Percentiles rank a stretch among this genome's conserved stretches.
Conservation (phyloP, 2,329 filamentous ascomycete species). For the Cladobotryum mycophilum region DNA sequence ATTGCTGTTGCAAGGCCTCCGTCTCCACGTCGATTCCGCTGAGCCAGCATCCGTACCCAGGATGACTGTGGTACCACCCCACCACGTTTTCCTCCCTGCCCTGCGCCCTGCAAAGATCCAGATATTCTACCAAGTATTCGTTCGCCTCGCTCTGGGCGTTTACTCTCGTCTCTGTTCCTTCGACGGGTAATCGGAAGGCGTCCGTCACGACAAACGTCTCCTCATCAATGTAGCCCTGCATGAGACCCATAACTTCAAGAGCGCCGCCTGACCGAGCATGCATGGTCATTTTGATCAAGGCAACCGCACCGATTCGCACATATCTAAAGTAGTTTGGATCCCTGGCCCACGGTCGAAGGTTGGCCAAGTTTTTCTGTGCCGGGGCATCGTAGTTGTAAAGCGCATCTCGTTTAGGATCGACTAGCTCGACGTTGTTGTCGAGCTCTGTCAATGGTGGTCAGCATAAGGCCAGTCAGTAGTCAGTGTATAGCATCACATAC, state of each 20-base stretch:
- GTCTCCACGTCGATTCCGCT: conserved; percentile 93
- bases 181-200: conserved; percentile 86
- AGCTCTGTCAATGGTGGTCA: conserved; percentile 55
- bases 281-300: conserved; percentile 98
- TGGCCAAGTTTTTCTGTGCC: conserved; percentile 60
- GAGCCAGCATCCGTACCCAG: conserved; percentile 97
- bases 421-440: conserved; percentile 76
- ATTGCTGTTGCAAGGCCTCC: conserved; percentile 77
- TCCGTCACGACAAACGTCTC: conserved; percentile 90
- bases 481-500: conserved; percentile 11
- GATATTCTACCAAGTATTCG: conserved; percentile 90
- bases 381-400: conserved; percentile 77
- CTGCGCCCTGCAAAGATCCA: conserved; percentile 68
- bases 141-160: conserved; percentile 95
- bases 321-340: conserved; percentile 87
- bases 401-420: conserved; percentile 81
- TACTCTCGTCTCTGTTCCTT: conserved; percentile 96
- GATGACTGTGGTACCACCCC: conserved; percentile 97
- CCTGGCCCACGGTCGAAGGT: conserved; percentile 65
- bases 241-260: conserved; percentile 94
- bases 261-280: conserved; percentile 91
- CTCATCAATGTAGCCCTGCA: conserved; percentile 88
- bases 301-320: conserved; percentile 87
- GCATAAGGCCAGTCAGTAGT: too few relatives aligned
- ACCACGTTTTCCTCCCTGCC: conserved; percentile 83